Evolutionary conservation across 2,329 filamentous ascomycete species (phyloP).

Genomic region (Colletotrichum lupini): DNA sequence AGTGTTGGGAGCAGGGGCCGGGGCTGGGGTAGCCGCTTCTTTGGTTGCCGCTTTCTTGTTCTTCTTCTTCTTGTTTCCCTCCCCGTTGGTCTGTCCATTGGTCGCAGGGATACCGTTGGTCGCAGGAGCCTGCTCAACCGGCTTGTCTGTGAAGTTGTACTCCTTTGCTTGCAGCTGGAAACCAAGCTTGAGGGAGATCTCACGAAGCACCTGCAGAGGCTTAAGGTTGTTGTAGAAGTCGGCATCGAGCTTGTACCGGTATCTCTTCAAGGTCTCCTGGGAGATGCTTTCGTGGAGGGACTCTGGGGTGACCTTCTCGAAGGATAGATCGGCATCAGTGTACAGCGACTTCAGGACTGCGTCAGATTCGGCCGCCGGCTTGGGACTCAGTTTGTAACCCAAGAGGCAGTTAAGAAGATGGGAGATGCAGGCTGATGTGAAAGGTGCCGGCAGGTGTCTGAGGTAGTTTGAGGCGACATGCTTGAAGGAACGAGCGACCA

Average conservation of each 20-base stretch:
- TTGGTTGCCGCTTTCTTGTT: conserved; percentile 63
- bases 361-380: conserved; percentile 83
- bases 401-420: conserved; percentile 96
- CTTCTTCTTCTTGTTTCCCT: conserved; percentile 69
- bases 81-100: conserved; percentile 56
- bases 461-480: conserved; percentile 86
- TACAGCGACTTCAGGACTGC: conserved; percentile 80
- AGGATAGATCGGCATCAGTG: conserved; percentile 82
- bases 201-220: conserved; percentile 86
- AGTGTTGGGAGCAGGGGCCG: conserved; percentile 46
- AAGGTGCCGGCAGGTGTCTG: conserved; percentile 80
- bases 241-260: conserved; percentile 77
- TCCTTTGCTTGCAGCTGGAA: conserved; percentile 84
- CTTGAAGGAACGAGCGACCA: conserved; percentile 96
- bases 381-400: conserved; percentile 79
- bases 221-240: conserved; percentile 77
- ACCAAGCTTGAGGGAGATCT: conserved; percentile 88
- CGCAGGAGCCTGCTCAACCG: conserved; percentile 40
- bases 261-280: conserved; percentile 78
- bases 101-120: conserved; percentile 46
- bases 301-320: conserved; percentile 81
- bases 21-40: conserved; percentile 62
- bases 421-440: conserved; percentile 82
- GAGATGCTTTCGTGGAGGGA: conserved; percentile 76
- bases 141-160: conserved; percentile 49